Conservation (phyloP, 768 basidiomycete genomes). For the Tulasnella sp. region DNA sequence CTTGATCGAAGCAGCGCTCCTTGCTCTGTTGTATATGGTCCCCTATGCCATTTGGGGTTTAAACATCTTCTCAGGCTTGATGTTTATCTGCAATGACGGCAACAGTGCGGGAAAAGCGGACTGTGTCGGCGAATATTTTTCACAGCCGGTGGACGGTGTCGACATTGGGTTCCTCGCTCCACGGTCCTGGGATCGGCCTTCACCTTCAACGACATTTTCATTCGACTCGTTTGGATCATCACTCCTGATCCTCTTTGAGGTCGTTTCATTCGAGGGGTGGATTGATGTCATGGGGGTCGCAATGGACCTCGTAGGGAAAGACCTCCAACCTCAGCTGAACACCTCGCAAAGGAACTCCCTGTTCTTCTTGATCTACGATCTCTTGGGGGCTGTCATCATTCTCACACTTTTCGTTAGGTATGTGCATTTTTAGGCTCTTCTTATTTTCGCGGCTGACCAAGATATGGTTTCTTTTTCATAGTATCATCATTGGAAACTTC, state of each 20-base stretch:
- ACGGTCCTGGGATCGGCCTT: conserved; percentile 82
- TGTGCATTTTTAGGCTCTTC: conserved; percentile 24
- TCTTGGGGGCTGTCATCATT: conserved; percentile 84
- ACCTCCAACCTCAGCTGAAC: conserved; percentile 63
- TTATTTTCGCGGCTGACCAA: conserved; percentile 17
- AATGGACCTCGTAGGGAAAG: conserved; percentile 64
- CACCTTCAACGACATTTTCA: conserved; percentile 72
- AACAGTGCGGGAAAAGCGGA: conserved; percentile 43
- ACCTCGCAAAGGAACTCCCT: conserved; percentile 75
- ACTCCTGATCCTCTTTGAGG: conserved; percentile 88
- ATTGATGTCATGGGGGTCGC: conserved; percentile 82
- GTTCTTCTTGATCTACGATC: conserved; percentile 86
- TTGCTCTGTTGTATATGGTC: conserved; percentile 86
- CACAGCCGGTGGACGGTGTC: conserved; percentile 48
- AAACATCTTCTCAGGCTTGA: conserved; percentile 80
- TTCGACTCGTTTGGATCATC: conserved; percentile 83
- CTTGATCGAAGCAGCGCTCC: conserved; percentile 81
- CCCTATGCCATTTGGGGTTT: conserved; percentile 91
- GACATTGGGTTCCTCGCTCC: conserved; percentile 64
- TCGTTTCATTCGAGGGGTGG: conserved; percentile 95
- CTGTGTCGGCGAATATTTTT: conserved; percentile 66
- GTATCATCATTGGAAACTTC: conserved; percentile 95
- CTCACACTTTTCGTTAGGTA: conserved; percentile 87
- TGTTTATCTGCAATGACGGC: conserved; percentile 77
- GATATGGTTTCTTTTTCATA: conserved; percentile 30